Percentiles rank a stretch among this genome's conserved stretches.
These are phyloP conservation scores for Hyphopichia pseudoburtonii DNA, from an alignment of 1,139 yeast species.

Conservation along the genomic window DNA sequence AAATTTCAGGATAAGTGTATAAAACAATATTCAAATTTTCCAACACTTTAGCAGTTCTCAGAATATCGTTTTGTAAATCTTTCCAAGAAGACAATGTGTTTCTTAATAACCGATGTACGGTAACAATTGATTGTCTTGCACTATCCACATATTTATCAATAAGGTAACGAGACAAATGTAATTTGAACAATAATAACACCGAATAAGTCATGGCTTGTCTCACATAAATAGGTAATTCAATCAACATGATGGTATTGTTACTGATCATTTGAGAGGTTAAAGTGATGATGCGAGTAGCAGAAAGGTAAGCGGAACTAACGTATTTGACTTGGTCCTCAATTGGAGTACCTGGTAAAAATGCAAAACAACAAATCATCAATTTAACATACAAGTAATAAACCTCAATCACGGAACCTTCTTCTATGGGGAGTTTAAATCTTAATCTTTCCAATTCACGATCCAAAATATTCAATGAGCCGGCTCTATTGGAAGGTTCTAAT, in stretches of 20 bases:
- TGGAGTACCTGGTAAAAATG: conserved; percentile 89
- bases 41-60: conserved; percentile 89
- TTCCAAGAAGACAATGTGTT: conserved; percentile 92
- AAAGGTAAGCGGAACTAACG: conserved; percentile 76
- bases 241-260: conserved; percentile 60
- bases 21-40: conserved; percentile 87
- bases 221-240: conserved; percentile 83
- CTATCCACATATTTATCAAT: conserved; percentile 80
- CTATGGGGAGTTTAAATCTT: conserved; percentile 60
- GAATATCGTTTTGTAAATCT: conserved; percentile 84
- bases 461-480: conserved; percentile 71
- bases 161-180: conserved; percentile 77
- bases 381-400: conserved; percentile 77
- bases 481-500: conserved; percentile 79
- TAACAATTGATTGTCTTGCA: conserved; percentile 89
- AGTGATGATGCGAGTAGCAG: conserved; percentile 82
- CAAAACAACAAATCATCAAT: conserved; percentile 83
- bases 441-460: conserved; percentile 78
- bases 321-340: conserved; percentile 84
- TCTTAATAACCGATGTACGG: conserved; percentile 83
- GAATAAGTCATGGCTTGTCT: conserved; percentile 84
- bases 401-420: conserved; percentile 67
- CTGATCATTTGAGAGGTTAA: conserved; percentile 66
- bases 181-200: conserved; percentile 73
- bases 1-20: conserved; percentile 83